phyloP scores from a whole-genome alignment of 192 early-diverging fungal genomes.

The Backusella luteola region DNA sequence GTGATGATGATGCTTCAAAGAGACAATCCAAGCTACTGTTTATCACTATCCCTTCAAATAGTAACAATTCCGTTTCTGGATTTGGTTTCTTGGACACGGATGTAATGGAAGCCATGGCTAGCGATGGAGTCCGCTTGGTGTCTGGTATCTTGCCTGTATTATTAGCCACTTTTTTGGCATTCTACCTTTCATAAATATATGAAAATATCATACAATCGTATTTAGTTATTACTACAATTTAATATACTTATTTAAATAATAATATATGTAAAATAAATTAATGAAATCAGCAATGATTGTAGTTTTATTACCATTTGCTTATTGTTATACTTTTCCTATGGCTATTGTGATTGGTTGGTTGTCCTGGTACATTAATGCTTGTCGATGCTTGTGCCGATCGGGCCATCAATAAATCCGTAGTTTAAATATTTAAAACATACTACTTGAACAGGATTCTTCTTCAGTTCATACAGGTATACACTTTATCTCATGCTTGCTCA shows the following conservation, averaged over 20 bases:
- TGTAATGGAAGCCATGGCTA: conserved; percentile 19
- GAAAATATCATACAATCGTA: neutral
- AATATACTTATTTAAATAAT: neutral
- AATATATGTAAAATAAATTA: neutral
- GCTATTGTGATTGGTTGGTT: neutral
- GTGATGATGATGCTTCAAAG: neutral
- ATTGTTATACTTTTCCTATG: too few species aligned
- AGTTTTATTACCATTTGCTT: too few species aligned
- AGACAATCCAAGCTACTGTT: conserved; percentile 5
- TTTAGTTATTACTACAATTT: neutral
- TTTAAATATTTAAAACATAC: neutral
- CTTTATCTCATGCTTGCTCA: too few species aligned
- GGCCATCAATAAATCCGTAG: neutral
- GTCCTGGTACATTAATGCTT: neutral
- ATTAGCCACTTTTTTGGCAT: neutral
- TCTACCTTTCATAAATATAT: neutral
- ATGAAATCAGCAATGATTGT: neutral
- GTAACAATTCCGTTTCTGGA: conserved; percentile 12
- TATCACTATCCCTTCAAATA: conserved; percentile 14
- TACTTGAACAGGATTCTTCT: too few species aligned
- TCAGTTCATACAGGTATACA: too few species aligned
- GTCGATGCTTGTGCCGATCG: neutral
- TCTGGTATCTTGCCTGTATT: neutral
- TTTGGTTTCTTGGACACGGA: conserved; percentile 31
- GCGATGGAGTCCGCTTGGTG: neutral